Evolutionary conservation across 192 early-diverging fungal species (phyloP).

Genomic region (Backusella tuberculispora): DNA sequence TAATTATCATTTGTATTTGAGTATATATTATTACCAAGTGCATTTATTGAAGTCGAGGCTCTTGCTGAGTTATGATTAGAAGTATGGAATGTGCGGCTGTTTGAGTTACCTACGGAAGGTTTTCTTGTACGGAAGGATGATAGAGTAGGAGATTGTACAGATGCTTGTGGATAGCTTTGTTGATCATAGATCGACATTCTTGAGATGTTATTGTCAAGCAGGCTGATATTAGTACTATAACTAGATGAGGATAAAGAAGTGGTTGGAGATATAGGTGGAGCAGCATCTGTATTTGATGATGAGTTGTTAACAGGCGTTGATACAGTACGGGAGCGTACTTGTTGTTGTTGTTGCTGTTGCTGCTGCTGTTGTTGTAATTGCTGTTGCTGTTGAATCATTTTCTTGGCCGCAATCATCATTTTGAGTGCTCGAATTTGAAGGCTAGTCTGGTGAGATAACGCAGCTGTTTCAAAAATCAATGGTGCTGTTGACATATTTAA

Average conservation of each 20-base stretch:
- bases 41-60: neutral
- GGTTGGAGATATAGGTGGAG: slow-evolving; percentile 11
- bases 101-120: neutral
- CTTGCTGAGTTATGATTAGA: neutral
- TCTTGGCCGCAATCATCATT: slow-evolving; percentile 62
- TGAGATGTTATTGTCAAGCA: slow-evolving; percentile 3
- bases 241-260: slow-evolving; percentile 18
- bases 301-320: neutral
- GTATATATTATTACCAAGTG: neutral
- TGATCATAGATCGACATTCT: slow-evolving; percentile 19
- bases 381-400: slow-evolving; percentile 63
- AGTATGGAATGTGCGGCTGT: neutral
- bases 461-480: slow-evolving; percentile 68
- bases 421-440: slow-evolving; percentile 63
- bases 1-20: neutral
- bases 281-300: neutral
- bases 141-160: slow-evolving; percentile 15
- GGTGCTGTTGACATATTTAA: slow-evolving; percentile 66
- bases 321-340: slow-evolving; percentile 13
- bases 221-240: slow-evolving; percentile 5
- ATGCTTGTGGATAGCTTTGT: neutral
- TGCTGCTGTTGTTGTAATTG: slow-evolving; percentile 16
- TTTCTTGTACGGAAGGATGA: slow-evolving; percentile 13
- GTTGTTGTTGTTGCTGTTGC: slow-evolving; percentile 7
- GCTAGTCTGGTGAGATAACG: slow-evolving; percentile 65